Evolutionary conservation across 495 filamentous ascomycete genomes (phyloP), one percentile per base, ranked within the genome.

Genomic region (Penicillium robsamsonii): DNA sequence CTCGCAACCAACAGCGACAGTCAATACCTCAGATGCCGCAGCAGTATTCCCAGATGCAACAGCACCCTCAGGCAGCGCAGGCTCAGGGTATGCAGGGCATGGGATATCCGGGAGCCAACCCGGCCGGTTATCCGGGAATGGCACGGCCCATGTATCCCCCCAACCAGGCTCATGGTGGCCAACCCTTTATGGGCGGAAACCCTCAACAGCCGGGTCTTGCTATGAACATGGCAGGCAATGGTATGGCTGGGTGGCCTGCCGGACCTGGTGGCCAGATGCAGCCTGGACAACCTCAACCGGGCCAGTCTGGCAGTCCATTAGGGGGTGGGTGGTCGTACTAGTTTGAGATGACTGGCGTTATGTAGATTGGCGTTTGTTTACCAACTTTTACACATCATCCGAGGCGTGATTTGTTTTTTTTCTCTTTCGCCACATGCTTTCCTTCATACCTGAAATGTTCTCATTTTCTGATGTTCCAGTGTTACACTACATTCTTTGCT

Each of bases 61-160:
- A 79, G 46, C 72, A 82, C 73, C 58, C 77, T 66, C 70, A 80
- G 60, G 58, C 82, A 70, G 76, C 83, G 40, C 85, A 87, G 66
- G 81, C 87, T 66, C 81, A 85, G 60, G 76, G 81, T 48, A 72
- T 75, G 73, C 50, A 77, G 71, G 56, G 73, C 61, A 61, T 79
- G 72, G 70, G 65, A 38, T 77, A 66, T 56, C 72, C 74, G 5
- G 72, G 71, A 12, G 72, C 63, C 30, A 60, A 63, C 5, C 67
- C 68, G 3, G 65, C 69, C 13, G 70, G 65, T 10, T 79, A 75
- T 57, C 71, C 69, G 35, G 57, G 58, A 25, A 75, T 79, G 67
- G 49, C 68, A 11, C 67, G 73, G 42, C 66, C 66, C 30, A 77
- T 79, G 71, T 79, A 79, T 46, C 69, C 74, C 25, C 67, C 72